Base-by-base conservation (phyloP, 208 protist species). In the Trypanosoma congolense region DNA sequence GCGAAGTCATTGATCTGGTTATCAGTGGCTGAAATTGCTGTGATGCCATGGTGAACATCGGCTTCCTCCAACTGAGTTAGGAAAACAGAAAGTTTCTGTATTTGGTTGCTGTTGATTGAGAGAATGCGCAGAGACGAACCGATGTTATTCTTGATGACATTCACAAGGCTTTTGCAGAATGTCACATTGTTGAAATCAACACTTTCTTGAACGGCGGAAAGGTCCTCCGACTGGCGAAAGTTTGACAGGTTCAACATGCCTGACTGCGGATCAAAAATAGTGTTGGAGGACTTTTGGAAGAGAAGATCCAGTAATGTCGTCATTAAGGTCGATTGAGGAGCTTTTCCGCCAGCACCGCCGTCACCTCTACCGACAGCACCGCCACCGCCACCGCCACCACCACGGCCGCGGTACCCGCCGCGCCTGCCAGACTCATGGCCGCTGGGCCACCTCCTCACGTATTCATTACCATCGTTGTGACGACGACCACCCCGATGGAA, bases 121-220 rank as follows among this genome's bases (percentile, higher is more conserved):
- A 95, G 38, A 26, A 85, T 61, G 38, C 80, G 77, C 14, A 91
- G 76, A 36, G 65, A 59, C 31, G 69, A 44, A 12, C 71, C 75
- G 60, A 85, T 82, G 24, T 66, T 70, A 38, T 83, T 75, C 24
- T 76, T 75, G 33, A 95, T 56, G 19, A 87, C 84, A 49, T 80
- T 70, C 9, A 70, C 71, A 3, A 95, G 71, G 12, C 75, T 69
- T 45, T 71, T 79, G 61, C 79, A 90, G 64, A 95, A 95, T 3
- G 73, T 52, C 12, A 81, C 75, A 35, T 67, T 90, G 78, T 90
- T 90, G 61, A 89, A 92, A 64, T 95, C 80, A 1, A 95, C 77
- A 36, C 62, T 87, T 26, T 68, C 77, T 59, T 74, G 68, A n/a
- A 75, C 78, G 9, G 69, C 54, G n/a, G 65, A 44, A 14, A 92